Base-by-base conservation (phyloP, 306 rosid genomes). In the Prunus padus region DNA sequence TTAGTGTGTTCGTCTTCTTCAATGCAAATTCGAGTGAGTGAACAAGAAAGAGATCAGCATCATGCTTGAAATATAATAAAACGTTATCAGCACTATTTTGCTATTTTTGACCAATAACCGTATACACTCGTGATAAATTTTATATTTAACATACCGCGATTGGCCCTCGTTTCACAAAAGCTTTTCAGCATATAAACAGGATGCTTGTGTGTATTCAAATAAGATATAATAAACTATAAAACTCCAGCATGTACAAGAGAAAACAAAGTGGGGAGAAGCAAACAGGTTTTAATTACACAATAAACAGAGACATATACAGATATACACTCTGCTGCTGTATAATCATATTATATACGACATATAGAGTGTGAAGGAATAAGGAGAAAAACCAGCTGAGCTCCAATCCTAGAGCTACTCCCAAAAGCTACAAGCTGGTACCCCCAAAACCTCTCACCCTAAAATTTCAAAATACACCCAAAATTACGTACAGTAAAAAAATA, bases 361-460 rank as follows among this genome's bases (percentile, higher is more conserved):
- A 81, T 74, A 54, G 61, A 73, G 69, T n/a, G 87, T 82, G 93
- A 83, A 79, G 80, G 91, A 81, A 81, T 67, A 84, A 82, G 83
- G 84, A 85, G 86, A 82, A 84, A 90, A 62, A 20, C 87, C 92
- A 90, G 91, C 96, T 92, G 99, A 95, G 97, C 99, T 92, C 80
- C 88, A 77, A 28, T 74, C 20, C 74, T 66, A 85, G 77, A 83
- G 74, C 85, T 85, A 81, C 75, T 82, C 71, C 84, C 84, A 71
- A 87, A 92, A 95, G 99, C 97, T 92, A 76, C 99, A 65, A 84
- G 86, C 89, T 84, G 92, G 86, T 75, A 83, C 81, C 84, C 85
- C 72, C 42, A 84, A 88, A 82, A 71, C 80, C 91, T 89, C 81
- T 77, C 89, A 82, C 90, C 68, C 71, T 26, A 52, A 71, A 25